phyloP scores from a whole-genome alignment of 345 rosid species.

The Leavenworthia alabamica region DNA sequence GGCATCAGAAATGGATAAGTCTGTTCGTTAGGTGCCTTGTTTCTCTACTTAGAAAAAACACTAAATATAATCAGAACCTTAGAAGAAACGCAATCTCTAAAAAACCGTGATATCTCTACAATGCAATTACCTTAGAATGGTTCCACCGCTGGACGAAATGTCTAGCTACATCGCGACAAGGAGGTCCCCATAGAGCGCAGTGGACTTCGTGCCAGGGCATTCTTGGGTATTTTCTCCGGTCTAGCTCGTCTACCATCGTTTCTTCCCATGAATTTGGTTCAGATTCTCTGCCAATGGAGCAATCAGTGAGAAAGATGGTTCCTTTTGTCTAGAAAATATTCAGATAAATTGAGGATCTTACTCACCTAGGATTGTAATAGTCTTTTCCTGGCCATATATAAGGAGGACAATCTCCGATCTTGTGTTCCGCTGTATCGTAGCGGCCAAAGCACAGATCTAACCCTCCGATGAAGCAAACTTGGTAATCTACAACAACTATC shows the following conservation, averaged over 20 bases:
- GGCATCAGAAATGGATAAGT: conserved; percentile 85
- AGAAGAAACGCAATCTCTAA: background rate
- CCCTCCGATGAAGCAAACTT: conserved; percentile 84
- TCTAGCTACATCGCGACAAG: conserved; percentile 84
- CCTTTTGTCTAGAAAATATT: background rate
- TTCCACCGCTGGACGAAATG: conserved; percentile 98
- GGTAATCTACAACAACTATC: conserved; percentile 77
- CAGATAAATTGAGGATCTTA: conserved; percentile 12
- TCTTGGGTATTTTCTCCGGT: conserved; percentile 66
- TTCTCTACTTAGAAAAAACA: conserved; percentile 49
- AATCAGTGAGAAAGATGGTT: conserved; percentile 4
- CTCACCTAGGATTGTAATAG: conserved; percentile 80
- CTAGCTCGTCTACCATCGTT: conserved; percentile 70
- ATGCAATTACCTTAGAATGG: conserved; percentile 69
- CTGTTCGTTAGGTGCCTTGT: conserved; percentile 79
- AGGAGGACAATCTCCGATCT: conserved; percentile 66
- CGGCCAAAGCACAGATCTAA: conserved; percentile 91
- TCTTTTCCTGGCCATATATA: conserved; percentile 86
- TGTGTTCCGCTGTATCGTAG: conserved; percentile 70
- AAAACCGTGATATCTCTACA: background rate
- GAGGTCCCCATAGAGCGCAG: conserved; percentile 95
- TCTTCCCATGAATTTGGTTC: conserved; percentile 99
- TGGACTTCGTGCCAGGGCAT: conserved; percentile 99
- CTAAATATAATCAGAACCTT: background rate
- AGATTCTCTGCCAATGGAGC: conserved; percentile 51